Evolutionary conservation across 1,284 basidiomycete species (phyloP).

Genomic region (Austroboletus novae-zelandiae): DNA sequence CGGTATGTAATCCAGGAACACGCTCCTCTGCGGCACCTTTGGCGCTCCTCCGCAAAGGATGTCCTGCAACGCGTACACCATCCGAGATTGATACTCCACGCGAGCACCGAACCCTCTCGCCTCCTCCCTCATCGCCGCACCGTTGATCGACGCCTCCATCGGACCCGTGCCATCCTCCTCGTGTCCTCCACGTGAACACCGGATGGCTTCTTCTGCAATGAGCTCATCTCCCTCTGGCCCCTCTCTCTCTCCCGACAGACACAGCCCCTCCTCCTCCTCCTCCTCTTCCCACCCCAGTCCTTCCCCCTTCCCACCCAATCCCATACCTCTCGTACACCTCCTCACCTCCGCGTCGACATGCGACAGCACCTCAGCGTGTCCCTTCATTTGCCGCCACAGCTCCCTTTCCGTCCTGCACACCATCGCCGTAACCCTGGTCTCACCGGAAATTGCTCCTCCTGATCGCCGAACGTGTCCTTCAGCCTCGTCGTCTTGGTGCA

Average conservation of each 20-base stretch:
- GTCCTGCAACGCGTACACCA: constrained; percentile 41
- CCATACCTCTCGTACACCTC: neutral
- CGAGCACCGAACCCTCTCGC: constrained; percentile 38
- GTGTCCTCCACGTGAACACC: constrained; percentile 44
- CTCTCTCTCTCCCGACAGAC: constrained; percentile 32
- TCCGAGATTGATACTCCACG: constrained; percentile 42
- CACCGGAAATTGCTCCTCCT: constrained; percentile 34
- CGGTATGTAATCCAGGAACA: constrained; percentile 71
- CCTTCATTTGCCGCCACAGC: constrained; percentile 29
- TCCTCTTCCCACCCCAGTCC: constrained; percentile 17
- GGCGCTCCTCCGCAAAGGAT: constrained; percentile 32
- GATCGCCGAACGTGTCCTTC: constrained; percentile 30
- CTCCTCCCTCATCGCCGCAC: constrained; percentile 33
- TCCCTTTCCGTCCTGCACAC: constrained; percentile 17
- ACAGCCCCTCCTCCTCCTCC: constrained; percentile 56
- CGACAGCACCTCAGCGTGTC: constrained; percentile 47
- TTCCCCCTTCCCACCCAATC: neutral
- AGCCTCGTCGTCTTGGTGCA: constrained; percentile 27
- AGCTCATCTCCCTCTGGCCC: constrained; percentile 40
- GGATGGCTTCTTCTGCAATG: constrained; percentile 45
- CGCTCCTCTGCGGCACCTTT: constrained; percentile 40
- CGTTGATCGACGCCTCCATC: constrained; percentile 32
- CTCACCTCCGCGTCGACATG: constrained; percentile 53
- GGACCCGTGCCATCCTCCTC: constrained; percentile 31
- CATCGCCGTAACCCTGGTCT: constrained; percentile 22